A percentile compares a stretch with the other conserved stretches of the same genome.
Evolutionary conservation across 495 filamentous ascomycete species (phyloP).

Genomic region (Penicillium paradoxum): DNA sequence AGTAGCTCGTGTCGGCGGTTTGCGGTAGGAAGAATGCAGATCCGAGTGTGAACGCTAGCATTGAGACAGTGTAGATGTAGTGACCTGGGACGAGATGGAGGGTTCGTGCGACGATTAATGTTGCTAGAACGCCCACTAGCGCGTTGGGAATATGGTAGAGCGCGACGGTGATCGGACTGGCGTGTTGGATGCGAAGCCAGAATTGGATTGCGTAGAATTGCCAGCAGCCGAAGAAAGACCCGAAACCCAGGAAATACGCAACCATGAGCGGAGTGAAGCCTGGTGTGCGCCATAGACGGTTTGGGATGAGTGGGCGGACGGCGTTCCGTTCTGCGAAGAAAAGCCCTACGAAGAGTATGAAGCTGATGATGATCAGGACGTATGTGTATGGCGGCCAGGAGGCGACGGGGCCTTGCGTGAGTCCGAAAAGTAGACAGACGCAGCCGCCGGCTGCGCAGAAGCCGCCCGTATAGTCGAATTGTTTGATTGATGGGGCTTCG

Average conservation of each 20-base stretch:
- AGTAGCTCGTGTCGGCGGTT: slow-evolving; percentile 24
- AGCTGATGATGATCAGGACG: slow-evolving; percentile 18
- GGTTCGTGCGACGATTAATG: slow-evolving; percentile 37
- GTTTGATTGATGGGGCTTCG: slow-evolving; percentile 18
- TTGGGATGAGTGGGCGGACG: slow-evolving; percentile 22
- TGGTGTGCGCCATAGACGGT: slow-evolving; percentile 30
- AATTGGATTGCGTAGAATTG: slow-evolving; percentile 48
- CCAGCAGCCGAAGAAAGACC: slow-evolving; percentile 41
- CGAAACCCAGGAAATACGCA: slow-evolving; percentile 44
- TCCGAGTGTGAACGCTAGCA: slow-evolving; percentile 28
- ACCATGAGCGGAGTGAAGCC: slow-evolving; percentile 41
- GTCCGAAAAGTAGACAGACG: slow-evolving; percentile 25
- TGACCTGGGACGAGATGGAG: slow-evolving; percentile 43
- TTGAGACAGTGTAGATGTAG: slow-evolving; percentile 36
- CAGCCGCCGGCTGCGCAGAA: slow-evolving; percentile 23
- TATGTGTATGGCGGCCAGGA: slow-evolving; percentile 29
- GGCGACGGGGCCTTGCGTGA: slow-evolving; percentile 26
- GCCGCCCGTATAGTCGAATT: slow-evolving; percentile 28
- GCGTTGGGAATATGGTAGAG: slow-evolving; percentile 42
- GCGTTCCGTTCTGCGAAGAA: slow-evolving; percentile 24
- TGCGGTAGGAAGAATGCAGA: slow-evolving; percentile 29
- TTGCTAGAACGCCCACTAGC: slow-evolving; percentile 38
- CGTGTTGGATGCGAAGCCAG: slow-evolving; percentile 39
- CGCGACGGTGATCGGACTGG: slow-evolving; percentile 32
- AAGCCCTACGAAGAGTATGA: slow-evolving; percentile 17